A percentile compares a stretch with the other conserved stretches of the same genome.
Evolutionary conservation across 2,329 filamentous ascomycete genomes (phyloP).

Genomic region (Fusarium sp.): DNA sequence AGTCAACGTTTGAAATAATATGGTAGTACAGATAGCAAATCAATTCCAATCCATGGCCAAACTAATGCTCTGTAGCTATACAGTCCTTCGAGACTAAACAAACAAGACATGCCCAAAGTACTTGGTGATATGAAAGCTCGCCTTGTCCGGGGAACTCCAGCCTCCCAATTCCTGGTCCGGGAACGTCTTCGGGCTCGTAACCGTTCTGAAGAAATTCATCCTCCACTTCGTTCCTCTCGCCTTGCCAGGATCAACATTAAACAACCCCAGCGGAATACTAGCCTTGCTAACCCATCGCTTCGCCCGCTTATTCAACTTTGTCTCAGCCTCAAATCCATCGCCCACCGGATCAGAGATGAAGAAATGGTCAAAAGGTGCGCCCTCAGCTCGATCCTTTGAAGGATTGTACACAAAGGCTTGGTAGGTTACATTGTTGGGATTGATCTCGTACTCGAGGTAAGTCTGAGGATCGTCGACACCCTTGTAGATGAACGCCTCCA

Average conservation of each 20-base stretch:
- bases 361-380: conserved; percentile 61
- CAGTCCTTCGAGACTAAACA: conserved; percentile 44
- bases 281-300: conserved; percentile 60
- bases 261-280: conserved; percentile 63
- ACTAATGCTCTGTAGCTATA: neutral
- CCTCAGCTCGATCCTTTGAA: conserved; percentile 59
- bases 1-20: neutral
- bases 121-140: conserved; percentile 65
- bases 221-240: conserved; percentile 63
- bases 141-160: conserved; percentile 62
- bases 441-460: conserved; percentile 68
- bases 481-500: conserved; percentile 65
- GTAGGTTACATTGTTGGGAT: conserved; percentile 66
- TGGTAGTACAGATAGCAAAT: neutral
- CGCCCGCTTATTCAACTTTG: conserved; percentile 55
- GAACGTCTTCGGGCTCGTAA: conserved; percentile 60
- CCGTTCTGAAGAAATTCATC: conserved; percentile 68
- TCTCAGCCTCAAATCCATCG: conserved; percentile 60
- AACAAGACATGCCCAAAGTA: conserved; percentile 61
- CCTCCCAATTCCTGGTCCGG: conserved; percentile 62
- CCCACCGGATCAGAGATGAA: conserved; percentile 58
- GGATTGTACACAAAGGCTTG: conserved; percentile 68
- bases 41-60: neutral
- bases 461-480: conserved; percentile 63
- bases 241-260: conserved; percentile 63